Evolutionary conservation across 768 basidiomycete genomes (phyloP).

Genomic region (Termitomyces sp.): DNA sequence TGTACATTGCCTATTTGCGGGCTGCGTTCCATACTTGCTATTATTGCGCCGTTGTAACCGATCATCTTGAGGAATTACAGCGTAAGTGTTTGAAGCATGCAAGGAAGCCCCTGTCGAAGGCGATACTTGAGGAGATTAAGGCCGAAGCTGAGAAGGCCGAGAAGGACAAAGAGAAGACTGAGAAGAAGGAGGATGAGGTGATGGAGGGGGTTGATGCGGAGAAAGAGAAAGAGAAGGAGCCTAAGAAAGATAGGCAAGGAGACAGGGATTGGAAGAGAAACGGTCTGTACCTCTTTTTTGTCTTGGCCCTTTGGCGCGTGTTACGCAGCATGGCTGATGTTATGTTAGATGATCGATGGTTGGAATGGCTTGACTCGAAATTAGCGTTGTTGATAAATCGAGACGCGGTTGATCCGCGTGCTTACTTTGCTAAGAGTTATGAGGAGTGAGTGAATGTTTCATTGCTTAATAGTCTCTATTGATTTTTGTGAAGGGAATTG

Average conservation of each 20-base stretch:
- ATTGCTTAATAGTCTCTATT: slow-evolving; percentile 1
- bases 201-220: slow-evolving; percentile 25
- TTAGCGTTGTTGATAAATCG: slow-evolving; percentile 75
- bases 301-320: background rate
- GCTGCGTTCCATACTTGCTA: slow-evolving; percentile 93
- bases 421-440: slow-evolving; percentile 84
- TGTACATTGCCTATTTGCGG: slow-evolving; percentile 91
- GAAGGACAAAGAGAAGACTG: slow-evolving; percentile 38
- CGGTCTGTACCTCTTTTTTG: slow-evolving; percentile 37
- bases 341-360: slow-evolving; percentile 75
- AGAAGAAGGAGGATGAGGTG: slow-evolving; percentile 33
- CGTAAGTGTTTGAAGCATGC: slow-evolving; percentile 92
- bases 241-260: slow-evolving; percentile 20
- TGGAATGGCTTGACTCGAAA: slow-evolving; percentile 85
- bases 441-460: slow-evolving; percentile 59
- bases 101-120: slow-evolving; percentile 67
- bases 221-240: slow-evolving; percentile 22
- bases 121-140: slow-evolving; percentile 54
- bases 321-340: background rate
- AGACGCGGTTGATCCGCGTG: slow-evolving; percentile 75
- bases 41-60: slow-evolving; percentile 91
- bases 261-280: slow-evolving; percentile 50
- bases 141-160: slow-evolving; percentile 48
- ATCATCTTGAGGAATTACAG: slow-evolving; percentile 93
- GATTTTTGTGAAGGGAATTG: slow-evolving; percentile 56